Conservation (phyloP, 2,329 filamentous ascomycete genomes). For the Rugonectria rugulosa region DNA sequence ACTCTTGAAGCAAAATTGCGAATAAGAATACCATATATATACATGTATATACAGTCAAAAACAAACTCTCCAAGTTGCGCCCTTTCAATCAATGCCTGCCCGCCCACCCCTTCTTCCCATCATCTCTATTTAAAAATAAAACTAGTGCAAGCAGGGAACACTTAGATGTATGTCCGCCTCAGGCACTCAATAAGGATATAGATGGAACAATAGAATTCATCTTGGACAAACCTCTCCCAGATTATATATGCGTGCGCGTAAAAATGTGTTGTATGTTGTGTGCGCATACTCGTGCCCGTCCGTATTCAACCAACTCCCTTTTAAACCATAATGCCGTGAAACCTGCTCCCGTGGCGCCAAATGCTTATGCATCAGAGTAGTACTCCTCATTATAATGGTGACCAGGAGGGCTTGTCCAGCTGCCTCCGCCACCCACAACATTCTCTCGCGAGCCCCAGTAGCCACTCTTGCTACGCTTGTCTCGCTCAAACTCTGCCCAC, state of each 20-base stretch:
- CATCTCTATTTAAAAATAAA: conserved; percentile 34
- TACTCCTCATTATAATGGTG: conserved; percentile 64
- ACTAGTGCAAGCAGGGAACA: conserved; percentile 18
- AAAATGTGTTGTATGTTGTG: conserved; percentile 16
- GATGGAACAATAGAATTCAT: conserved; percentile 21
- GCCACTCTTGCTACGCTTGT: conserved; percentile 58
- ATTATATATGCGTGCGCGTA: conserved; percentile 36
- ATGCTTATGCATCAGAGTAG: conserved; percentile 57
- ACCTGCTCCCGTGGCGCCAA: conserved; percentile 23
- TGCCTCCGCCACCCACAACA: conserved; percentile 50
- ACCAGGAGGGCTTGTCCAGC: conserved; percentile 52
- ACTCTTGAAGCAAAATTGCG: conserved; percentile 2
- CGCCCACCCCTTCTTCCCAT: too few relatives aligned
- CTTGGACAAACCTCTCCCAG: conserved; percentile 30
- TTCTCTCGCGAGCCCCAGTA: conserved; percentile 64
- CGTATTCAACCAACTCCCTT: conserved; percentile 32
- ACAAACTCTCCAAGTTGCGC: conserved; percentile 27
- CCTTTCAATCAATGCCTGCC: conserved; percentile 21
- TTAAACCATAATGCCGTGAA: conserved; percentile 29
- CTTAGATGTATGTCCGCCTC: too few relatives aligned
- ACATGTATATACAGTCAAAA: conserved; percentile 16
- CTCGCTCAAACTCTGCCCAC: conserved; percentile 93
- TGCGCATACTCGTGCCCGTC: conserved; percentile 24
- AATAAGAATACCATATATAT: conserved; percentile 33
- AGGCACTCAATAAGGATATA: conserved; percentile 30